These are phyloP conservation scores for Plasmodium knowlesi DNA, from an alignment of 169 alveolate species.

Conservation along the genomic window DNA sequence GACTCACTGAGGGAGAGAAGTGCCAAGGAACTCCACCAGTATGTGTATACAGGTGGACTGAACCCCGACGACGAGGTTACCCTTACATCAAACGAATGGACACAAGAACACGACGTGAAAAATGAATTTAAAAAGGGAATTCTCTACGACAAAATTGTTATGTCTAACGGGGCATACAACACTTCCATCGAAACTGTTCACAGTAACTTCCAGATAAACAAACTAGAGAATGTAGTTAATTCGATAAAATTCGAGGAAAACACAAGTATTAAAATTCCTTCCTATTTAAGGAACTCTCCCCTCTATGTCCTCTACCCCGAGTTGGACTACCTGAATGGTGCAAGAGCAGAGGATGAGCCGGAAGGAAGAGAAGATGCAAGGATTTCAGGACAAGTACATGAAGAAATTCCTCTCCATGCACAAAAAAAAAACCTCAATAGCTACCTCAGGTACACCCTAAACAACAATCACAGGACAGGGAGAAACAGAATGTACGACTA, in stretches of 20 bases:
- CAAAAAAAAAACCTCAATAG: background rate
- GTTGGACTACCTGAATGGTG: background rate
- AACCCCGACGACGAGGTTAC: background rate
- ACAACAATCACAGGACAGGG: background rate
- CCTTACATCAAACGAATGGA: background rate
- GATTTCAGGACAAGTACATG: background rate
- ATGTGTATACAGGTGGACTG: background rate
- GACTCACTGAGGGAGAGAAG: background rate
- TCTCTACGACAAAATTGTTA: conserved; percentile 20
- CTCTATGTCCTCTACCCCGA: conserved; percentile 43
- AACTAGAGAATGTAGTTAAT: conserved; percentile 26
- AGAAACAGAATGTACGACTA: conserved; percentile 56
- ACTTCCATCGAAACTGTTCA: conserved; percentile 25
- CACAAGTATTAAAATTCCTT: conserved; percentile 25
- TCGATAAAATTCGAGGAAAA: conserved; percentile 41
- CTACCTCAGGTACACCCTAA: background rate
- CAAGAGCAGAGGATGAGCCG: background rate
- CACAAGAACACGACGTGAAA: background rate
- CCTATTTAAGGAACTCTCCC: conserved; percentile 31
- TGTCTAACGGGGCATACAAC: background rate
- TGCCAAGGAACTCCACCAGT: background rate
- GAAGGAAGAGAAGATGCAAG: background rate
- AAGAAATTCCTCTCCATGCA: background rate
- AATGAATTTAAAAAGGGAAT: conserved; percentile 20
- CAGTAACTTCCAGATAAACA: conserved; percentile 26